Conservation (phyloP, 345 rosid genomes). For the Balakata baccata region DNA sequence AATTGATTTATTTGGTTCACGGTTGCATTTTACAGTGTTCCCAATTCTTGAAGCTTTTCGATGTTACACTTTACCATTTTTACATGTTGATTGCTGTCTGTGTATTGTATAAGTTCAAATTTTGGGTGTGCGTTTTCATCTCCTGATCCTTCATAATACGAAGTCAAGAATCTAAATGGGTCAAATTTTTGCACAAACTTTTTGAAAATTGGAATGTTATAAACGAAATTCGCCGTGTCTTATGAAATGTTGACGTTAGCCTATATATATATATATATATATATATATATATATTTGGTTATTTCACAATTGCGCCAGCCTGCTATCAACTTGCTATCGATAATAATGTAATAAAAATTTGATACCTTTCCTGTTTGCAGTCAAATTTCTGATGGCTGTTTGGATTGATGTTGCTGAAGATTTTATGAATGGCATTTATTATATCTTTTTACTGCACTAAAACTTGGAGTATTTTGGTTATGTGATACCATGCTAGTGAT, state of each 20-base stretch:
- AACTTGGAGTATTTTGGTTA: not conserved
- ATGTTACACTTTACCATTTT: not conserved
- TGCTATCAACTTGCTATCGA: too few relatives aligned
- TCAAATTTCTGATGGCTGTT: not conserved
- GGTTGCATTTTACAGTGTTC: not conserved
- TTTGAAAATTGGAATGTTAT: too few relatives aligned
- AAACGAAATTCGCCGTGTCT: too few relatives aligned
- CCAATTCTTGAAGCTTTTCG: not conserved
- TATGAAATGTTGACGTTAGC: not conserved
- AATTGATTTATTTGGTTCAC: not conserved
- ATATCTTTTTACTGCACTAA: not conserved
- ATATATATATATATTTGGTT: too few relatives aligned
- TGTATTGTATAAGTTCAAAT: not conserved
- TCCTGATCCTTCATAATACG: not conserved
- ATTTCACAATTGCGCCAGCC: not conserved
- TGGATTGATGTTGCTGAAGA: slow-evolving; percentile 2
- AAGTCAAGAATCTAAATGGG: not conserved
- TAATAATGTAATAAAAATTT: too few relatives aligned
- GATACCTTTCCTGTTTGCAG: not conserved
- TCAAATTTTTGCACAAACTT: not conserved
- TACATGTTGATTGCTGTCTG: not conserved
- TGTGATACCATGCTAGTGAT: not conserved
- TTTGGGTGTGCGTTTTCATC: not conserved
- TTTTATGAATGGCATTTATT: not conserved
- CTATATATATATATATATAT: too few relatives aligned